A percentile compares a stretch with the other conserved stretches of the same genome.
Evolutionary conservation across 208 protist genomes (phyloP).

Genomic region (Acanthamoeba royreba): DNA sequence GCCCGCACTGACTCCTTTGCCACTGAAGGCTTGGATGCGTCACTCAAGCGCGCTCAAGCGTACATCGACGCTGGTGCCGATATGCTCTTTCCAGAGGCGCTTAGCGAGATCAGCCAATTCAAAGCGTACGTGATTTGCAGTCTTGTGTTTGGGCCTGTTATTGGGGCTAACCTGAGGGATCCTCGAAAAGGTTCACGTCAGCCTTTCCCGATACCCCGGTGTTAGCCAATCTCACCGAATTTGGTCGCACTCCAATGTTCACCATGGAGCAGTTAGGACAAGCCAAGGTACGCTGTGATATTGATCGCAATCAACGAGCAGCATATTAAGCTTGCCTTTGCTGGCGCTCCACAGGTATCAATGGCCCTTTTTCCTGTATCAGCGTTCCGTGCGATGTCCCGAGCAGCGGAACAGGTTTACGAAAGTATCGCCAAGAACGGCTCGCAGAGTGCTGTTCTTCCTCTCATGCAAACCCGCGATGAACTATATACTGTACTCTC

Average conservation of each 20-base stretch:
- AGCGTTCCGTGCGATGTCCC: constrained; percentile 53
- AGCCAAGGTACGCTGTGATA: no score
- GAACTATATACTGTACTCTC: constrained; percentile 54
- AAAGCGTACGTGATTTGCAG: neutral
- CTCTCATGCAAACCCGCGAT: constrained; percentile 66
- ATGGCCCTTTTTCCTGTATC: constrained; percentile 66
- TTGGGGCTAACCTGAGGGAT: neutral
- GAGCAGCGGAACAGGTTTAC: constrained; percentile 61
- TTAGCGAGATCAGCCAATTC: constrained; percentile 64
- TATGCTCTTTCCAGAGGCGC: constrained; percentile 74
- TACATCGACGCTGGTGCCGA: constrained; percentile 69
- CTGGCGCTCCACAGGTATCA: no score
- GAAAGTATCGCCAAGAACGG: constrained; percentile 55
- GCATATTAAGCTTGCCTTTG: no score
- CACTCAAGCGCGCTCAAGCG: constrained; percentile 51
- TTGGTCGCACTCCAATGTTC: constrained; percentile 69
- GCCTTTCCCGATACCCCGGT: constrained; percentile 52
- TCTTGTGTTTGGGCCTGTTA: neutral
- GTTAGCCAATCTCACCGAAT: constrained; percentile 72
- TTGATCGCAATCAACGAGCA: no score
- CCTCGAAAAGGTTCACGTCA: neutral
- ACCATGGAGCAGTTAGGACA: constrained; percentile 49
- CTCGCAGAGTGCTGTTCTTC: constrained; percentile 47
- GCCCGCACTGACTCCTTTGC: constrained; percentile 69
- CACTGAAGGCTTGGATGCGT: constrained; percentile 67